Conservation (phyloP, 805 yeast genomes). For the Wickerhamomyces sydowiorum region DNA sequence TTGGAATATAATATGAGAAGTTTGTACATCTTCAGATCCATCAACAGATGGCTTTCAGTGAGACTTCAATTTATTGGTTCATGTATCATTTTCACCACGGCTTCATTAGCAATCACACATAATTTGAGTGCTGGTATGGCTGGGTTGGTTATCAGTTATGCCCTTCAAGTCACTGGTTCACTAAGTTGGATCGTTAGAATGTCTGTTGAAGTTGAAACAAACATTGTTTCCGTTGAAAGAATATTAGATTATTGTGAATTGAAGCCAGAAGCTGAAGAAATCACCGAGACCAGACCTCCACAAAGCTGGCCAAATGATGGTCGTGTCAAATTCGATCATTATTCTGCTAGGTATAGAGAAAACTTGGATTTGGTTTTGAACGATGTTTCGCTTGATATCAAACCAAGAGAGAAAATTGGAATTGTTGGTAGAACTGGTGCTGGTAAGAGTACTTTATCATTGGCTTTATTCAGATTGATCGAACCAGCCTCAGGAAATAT, state of each 20-base stretch:
- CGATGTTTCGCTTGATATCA: constrained; percentile 38
- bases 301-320: constrained; percentile 53
- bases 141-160: constrained; percentile 61
- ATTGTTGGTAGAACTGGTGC: constrained; percentile 79
- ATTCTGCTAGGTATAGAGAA: constrained; percentile 53
- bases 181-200: constrained; percentile 53
- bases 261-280: constrained; percentile 39
- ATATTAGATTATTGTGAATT: constrained; percentile 52
- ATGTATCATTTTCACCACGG: constrained; percentile 43
- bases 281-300: constrained; percentile 42
- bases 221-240: constrained; percentile 63
- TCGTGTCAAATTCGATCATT: constrained; percentile 40
- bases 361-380: constrained; percentile 56
- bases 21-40: constrained; percentile 53
- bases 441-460: constrained; percentile 59
- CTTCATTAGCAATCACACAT: constrained; percentile 37
- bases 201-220: constrained; percentile 59
- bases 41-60: constrained; percentile 60
- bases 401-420: constrained; percentile 58
- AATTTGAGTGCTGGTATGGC: constrained; percentile 54
- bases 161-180: constrained; percentile 48
- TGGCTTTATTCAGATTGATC: constrained; percentile 56
- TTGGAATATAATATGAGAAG: constrained; percentile 85
- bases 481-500: constrained; percentile 53
- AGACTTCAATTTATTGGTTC: constrained; percentile 60